phyloP scores from a whole-genome alignment of 179 eudicot genomes.

The Nepenthes alata region DNA sequence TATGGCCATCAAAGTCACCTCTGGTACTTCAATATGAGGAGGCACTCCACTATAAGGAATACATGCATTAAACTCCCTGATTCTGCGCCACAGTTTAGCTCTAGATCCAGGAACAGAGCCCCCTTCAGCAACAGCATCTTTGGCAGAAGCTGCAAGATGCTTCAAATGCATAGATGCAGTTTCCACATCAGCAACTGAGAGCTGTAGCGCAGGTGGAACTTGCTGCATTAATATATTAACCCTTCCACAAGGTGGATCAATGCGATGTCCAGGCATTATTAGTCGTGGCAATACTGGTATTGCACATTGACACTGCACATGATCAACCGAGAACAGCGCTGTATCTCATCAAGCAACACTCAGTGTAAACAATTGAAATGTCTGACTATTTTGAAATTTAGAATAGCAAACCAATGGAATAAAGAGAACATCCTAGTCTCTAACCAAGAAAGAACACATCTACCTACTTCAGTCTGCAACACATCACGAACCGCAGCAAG shows the following conservation, averaged over 20 bases:
- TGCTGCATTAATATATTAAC: conserved; percentile 37
- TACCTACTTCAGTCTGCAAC: conserved; percentile 94
- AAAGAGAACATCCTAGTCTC: background rate
- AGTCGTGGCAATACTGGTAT: conserved; percentile 84
- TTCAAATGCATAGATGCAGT: conserved; percentile 73
- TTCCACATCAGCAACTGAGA: conserved; percentile 55
- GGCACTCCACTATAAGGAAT: conserved; percentile 87
- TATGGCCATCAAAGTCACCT: conserved; percentile 95
- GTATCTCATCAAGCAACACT: conserved; percentile 6
- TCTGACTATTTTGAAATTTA: conserved; percentile 3
- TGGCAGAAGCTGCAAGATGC: conserved; percentile 92
- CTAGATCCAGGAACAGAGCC: conserved; percentile 96
- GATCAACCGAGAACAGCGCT: conserved; percentile 6
- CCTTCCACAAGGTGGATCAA: conserved; percentile 99
- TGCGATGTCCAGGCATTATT: conserved; percentile 97
- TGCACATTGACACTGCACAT: conserved; percentile 79
- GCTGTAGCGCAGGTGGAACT: conserved; percentile 30
- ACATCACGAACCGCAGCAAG: conserved; percentile 91
- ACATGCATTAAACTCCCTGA: conserved; percentile 95
- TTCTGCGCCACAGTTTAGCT: conserved; percentile 97
- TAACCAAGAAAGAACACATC: conserved; percentile 31
- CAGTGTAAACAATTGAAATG: background rate
- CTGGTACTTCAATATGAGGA: conserved; percentile 76
- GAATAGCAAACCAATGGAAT: background rate
- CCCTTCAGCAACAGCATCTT: conserved; percentile 98